Evolutionary conservation across 2,329 filamentous ascomycete species (phyloP).

Genomic region (Parastagonospora nodorum): DNA sequence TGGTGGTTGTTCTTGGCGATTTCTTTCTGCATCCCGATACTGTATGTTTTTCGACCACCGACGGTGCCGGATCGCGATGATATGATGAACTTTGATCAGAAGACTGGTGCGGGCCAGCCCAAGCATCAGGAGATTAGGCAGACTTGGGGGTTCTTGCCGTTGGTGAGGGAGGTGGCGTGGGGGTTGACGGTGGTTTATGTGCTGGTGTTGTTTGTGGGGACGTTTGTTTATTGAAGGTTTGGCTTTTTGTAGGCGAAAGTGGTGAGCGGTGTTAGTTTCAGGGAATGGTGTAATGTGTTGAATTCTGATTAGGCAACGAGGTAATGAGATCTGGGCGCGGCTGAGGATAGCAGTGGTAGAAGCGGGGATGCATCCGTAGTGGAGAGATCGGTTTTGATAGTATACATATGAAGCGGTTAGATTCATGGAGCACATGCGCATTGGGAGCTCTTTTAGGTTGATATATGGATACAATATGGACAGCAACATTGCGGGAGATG

Average conservation of each 20-base stretch:
- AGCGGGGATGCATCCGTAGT: too few relatives aligned
- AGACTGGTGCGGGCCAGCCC: slow-evolving; percentile 5
- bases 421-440: too few relatives aligned
- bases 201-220: slow-evolving; percentile 4
- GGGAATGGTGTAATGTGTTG: too few relatives aligned
- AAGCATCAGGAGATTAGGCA: slow-evolving; percentile 9
- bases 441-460: too few relatives aligned
- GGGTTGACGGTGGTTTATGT: slow-evolving; percentile 3
- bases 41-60: slow-evolving; percentile 1
- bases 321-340: too few relatives aligned
- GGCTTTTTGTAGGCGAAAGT: background rate
- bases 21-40: slow-evolving; percentile 1
- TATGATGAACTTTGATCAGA: slow-evolving; percentile 6
- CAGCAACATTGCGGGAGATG: too few relatives aligned
- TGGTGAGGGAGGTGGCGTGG: slow-evolving; percentile 3
- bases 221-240: slow-evolving; percentile 2
- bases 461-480: too few relatives aligned
- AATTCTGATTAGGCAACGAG: too few relatives aligned
- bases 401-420: too few relatives aligned
- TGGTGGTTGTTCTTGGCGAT: slow-evolving; percentile 5
- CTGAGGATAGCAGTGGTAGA: too few relatives aligned
- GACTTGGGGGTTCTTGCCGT: slow-evolving; percentile 5
- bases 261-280: background rate
- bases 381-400: too few relatives aligned
- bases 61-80: slow-evolving; percentile 6